These are phyloP conservation scores for Ensete glaucum DNA, from an alignment of 176 grass and related monocot species.

Conservation along the genomic window DNA sequence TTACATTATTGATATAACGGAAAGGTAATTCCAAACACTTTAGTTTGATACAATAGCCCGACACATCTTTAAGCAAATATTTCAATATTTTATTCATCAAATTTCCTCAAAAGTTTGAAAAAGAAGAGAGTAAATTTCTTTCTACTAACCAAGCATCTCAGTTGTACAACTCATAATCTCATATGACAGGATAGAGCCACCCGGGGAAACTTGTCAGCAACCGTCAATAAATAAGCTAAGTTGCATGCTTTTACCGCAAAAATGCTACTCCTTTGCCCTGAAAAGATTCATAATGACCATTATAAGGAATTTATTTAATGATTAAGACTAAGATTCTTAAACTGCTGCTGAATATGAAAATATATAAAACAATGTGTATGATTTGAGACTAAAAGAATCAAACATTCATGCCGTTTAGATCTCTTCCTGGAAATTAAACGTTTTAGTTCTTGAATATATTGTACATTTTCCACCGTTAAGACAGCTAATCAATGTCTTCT, in stretches of 20 bases:
- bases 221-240: too few species aligned
- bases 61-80: too few species aligned
- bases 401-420: neutral
- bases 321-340: neutral
- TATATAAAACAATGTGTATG: neutral
- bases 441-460: too few species aligned
- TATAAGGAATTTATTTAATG: neutral
- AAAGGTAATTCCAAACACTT: too few species aligned
- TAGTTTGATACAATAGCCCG: too few species aligned
- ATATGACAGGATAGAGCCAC: too few species aligned
- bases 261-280: conserved; percentile 1
- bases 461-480: too few species aligned
- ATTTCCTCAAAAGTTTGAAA: neutral
- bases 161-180: neutral
- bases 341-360: neutral
- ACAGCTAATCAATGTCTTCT: too few species aligned
- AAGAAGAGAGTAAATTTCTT: neutral
- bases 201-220: too few species aligned
- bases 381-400: neutral
- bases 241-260: neutral
- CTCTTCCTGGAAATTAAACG: too few species aligned
- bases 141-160: neutral
- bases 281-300: neutral
- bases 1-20: neutral
- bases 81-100: neutral